These are phyloP conservation scores for Dothideomycetes sp. DNA, from an alignment of 2,329 filamentous ascomycete species.

Conservation along the genomic window DNA sequence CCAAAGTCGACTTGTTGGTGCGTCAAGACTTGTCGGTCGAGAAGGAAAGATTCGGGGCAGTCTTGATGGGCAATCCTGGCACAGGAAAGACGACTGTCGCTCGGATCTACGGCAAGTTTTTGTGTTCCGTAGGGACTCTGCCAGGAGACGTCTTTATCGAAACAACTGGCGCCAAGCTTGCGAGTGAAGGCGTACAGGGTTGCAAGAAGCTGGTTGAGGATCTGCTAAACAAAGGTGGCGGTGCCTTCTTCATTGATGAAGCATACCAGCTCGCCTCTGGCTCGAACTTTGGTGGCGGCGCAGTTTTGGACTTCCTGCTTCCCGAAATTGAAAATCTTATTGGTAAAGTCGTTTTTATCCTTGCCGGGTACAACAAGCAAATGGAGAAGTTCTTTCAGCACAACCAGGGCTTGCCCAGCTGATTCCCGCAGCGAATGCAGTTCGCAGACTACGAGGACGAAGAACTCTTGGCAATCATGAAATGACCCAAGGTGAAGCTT, in stretches of 20 bases:
- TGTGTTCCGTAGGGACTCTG: constrained; percentile 51
- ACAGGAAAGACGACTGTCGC: constrained; percentile 76
- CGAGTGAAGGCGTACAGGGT: constrained; percentile 48
- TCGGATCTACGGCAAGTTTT: constrained; percentile 55
- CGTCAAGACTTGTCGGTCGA: constrained; percentile 46
- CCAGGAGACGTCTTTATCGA: constrained; percentile 52
- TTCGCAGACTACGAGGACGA: constrained; percentile 60
- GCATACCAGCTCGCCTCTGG: constrained; percentile 61
- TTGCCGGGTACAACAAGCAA: constrained; percentile 62
- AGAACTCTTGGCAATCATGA: constrained; percentile 53
- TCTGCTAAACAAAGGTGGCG: constrained; percentile 49
- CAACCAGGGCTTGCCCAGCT: constrained; percentile 59
- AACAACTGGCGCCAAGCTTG: constrained; percentile 56
- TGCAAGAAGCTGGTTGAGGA: constrained; percentile 47
- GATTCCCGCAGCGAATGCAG: constrained; percentile 53
- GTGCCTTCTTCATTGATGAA: constrained; percentile 68
- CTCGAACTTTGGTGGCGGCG: constrained; percentile 44
- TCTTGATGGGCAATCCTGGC: constrained; percentile 62
- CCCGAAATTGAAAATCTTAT: constrained; percentile 61
- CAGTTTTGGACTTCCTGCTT: constrained; percentile 60
- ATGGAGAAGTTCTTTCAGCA: constrained; percentile 71
- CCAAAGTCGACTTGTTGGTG: constrained; percentile 47
- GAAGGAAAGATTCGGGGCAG: constrained; percentile 50
- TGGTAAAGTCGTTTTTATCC: constrained; percentile 59
- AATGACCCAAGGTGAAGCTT: constrained; percentile 41